Percentiles rank a stretch among this genome's conserved stretches.
These are phyloP conservation scores for Phalaenopsis equestris DNA, from an alignment of 106 monocot genomes.

Conservation along the genomic window DNA sequence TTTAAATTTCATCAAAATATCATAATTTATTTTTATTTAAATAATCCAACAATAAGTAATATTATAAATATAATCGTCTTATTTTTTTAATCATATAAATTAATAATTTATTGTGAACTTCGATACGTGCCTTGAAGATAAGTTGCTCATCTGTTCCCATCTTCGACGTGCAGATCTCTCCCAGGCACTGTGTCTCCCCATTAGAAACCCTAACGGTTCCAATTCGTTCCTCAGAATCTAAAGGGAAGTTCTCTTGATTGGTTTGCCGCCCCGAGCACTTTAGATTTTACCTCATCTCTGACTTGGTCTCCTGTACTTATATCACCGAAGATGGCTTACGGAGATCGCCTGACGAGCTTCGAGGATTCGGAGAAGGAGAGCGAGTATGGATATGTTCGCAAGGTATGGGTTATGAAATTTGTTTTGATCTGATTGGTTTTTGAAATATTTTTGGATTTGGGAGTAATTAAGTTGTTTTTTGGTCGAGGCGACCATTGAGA, in stretches of 20 bases:
- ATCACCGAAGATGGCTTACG: conserved; percentile 36
- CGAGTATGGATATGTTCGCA: conserved; percentile 94
- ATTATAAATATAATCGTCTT: too few species aligned
- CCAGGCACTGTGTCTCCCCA: neutral
- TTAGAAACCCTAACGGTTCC: neutral
- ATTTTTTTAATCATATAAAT: too few species aligned
- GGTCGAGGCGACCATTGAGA: neutral
- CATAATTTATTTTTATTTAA: too few species aligned
- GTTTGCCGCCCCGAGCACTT: too few species aligned
- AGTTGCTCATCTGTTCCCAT: neutral
- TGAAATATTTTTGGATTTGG: neutral
- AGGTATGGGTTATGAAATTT: conserved; percentile 32
- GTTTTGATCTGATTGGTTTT: neutral
- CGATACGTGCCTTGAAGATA: too few species aligned
- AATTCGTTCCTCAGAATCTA: neutral
- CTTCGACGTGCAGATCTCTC: neutral
- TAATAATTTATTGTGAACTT: too few species aligned
- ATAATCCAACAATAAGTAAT: too few species aligned
- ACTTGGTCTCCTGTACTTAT: neutral
- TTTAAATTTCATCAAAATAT: too few species aligned
- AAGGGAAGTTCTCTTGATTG: too few species aligned
- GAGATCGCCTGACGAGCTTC: conserved; percentile 82
- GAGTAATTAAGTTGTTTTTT: neutral
- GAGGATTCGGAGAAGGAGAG: conserved; percentile 99
- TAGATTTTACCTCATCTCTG: neutral